These are phyloP conservation scores for Serendipita sp. DNA, from an alignment of 768 basidiomycete genomes.

Conservation along the genomic window DNA sequence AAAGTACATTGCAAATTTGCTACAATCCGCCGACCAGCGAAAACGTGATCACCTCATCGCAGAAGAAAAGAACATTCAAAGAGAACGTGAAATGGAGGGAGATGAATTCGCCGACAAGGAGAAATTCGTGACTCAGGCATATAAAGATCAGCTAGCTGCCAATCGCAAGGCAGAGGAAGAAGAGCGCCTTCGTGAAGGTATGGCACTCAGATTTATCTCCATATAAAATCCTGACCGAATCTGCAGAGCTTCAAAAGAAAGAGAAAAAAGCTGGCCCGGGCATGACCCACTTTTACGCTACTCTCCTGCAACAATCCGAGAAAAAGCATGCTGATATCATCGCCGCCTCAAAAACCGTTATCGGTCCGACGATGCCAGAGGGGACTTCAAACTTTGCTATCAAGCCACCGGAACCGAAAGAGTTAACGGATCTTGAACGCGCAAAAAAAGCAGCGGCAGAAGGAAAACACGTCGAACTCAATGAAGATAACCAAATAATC, in stretches of 20 bases:
- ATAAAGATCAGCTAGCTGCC: conserved; percentile 92
- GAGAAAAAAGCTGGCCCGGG: conserved; percentile 46
- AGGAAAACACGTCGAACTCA: conserved; percentile 80
- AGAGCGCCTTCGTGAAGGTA: conserved; percentile 77
- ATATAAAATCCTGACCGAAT: neutral
- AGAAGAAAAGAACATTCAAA: conserved; percentile 95
- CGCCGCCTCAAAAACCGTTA: conserved; percentile 43
- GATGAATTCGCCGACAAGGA: conserved; percentile 92
- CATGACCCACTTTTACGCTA: conserved; percentile 74
- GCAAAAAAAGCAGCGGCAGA: conserved; percentile 51
- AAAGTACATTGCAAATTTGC: conserved; percentile 76
- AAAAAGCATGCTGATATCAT: conserved; percentile 77
- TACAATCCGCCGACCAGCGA: conserved; percentile 71
- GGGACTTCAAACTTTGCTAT: conserved; percentile 55
- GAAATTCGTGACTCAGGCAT: conserved; percentile 92
- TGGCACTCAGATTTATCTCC: conserved; percentile 15
- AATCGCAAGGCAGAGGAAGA: conserved; percentile 84
- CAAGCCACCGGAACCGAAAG: conserved; percentile 48
- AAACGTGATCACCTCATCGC: conserved; percentile 80
- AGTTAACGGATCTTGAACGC: conserved; percentile 51
- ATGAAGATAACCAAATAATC: conserved; percentile 94
- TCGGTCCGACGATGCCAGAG: conserved; percentile 39
- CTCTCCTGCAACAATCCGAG: conserved; percentile 63
- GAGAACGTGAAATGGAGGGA: conserved; percentile 83
- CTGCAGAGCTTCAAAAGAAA: conserved; percentile 40